phyloP scores from a whole-genome alignment of 176 grass and related monocot genomes.

The Thalia dealbata region DNA sequence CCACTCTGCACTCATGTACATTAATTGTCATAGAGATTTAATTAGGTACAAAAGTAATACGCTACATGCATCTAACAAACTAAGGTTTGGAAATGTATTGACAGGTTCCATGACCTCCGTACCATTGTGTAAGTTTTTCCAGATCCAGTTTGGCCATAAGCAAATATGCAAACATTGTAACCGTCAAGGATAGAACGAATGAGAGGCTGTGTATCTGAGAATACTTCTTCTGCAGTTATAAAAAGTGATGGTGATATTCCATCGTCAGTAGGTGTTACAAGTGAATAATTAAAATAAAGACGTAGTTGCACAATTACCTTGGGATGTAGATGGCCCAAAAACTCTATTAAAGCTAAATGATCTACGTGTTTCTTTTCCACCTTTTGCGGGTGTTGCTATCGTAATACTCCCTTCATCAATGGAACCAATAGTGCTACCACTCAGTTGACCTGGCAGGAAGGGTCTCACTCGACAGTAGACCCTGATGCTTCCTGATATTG shows the following conservation, averaged over 20 bases:
- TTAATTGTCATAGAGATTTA: conserved; percentile 2
- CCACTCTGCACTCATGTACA: conserved; percentile 59
- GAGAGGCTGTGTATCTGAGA: conserved; percentile 91
- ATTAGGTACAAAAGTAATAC: not conserved
- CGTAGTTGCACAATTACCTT: conserved; percentile 39
- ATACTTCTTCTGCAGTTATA: conserved; percentile 68
- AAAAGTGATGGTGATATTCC: conserved; percentile 17
- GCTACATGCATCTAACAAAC: too few species aligned
- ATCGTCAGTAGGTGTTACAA: not conserved
- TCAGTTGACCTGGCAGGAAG: conserved; percentile 85
- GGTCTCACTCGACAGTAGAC: conserved; percentile 93
- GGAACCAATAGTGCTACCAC: conserved; percentile 52
- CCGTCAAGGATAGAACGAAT: conserved; percentile 97
- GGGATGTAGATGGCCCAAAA: conserved; percentile 83
- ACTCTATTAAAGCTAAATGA: conserved; percentile 90
- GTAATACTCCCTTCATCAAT: conserved; percentile 83
- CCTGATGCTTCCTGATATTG: conserved; percentile 76
- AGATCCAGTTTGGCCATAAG: conserved; percentile 97
- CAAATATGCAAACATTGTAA: conserved; percentile 99
- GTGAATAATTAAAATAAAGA: not conserved
- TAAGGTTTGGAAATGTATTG: too few species aligned
- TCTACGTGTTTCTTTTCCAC: conserved; percentile 76
- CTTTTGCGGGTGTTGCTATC: conserved; percentile 58
- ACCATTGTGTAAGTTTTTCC: conserved; percentile 99
- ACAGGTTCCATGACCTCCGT: conserved; percentile 1